Evolutionary conservation across 192 early-diverging fungal genomes (phyloP), one percentile per base, ranked within the genome.

Genomic region (Podochytrium sp.): DNA sequence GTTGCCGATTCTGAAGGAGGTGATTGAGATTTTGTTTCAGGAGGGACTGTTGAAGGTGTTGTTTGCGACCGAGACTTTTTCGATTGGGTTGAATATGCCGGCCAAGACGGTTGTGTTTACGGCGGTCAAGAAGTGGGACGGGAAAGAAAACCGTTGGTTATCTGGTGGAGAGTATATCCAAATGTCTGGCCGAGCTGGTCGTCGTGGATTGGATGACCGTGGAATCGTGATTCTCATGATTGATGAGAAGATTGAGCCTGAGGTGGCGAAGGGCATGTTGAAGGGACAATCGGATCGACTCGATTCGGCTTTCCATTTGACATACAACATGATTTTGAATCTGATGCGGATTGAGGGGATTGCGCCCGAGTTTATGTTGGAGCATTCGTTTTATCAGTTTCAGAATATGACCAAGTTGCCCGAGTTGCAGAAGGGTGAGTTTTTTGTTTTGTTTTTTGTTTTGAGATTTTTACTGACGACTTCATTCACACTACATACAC

Each of bases 31-130:
- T 81, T 82, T 98, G 49, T 98, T 98, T 82, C 95, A 96, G 76
- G 95, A 96, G 80, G 94, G 94, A n/a, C 77, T 98, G 65, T 79
- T 98, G 37, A 98, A 98, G 81, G 94, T 94, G n/a, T 80, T 98
- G 51, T 98, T 98, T 90, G 97, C 97, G 29, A 98, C 97, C 2
- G 97, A 99, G 83, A 99, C 97, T 0, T 99, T 99, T 79, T 94
- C 97, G 29, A 99, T 99, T 65, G 97, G 97, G 29, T 82, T 99
- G 61, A 99, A 99, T 84, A 99, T 99, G 97, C 97, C 97, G 27
- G 96, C 97, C 74, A 95, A 95, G 73, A 99, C 97, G 0, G 97
- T 99, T 23, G 95, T 99, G 1, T 99, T 99, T 68, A 97, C 96
- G 0, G 87, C 90, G 56, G 91, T 96, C 3, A 87, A 91, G 58